Base-by-base conservation (phyloP, 768 basidiomycete genomes). In the Lentinula aciculospora region DNA sequence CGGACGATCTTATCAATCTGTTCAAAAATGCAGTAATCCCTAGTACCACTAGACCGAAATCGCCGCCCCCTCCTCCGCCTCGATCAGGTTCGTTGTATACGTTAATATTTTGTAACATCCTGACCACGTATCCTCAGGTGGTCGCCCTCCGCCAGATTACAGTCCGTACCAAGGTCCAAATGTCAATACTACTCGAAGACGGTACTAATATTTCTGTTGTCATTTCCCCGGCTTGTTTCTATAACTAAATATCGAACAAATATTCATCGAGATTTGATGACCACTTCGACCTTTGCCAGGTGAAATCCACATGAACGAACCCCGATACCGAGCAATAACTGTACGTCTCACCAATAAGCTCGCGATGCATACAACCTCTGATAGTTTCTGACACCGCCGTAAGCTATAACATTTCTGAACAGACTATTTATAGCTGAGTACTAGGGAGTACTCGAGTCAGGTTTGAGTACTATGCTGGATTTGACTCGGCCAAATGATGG, bases 1-100 rank as follows among this genome's bases (percentile, higher is more conserved):
- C 89, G 1, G 94, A 97, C 29, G 94, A 96, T 69, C 74, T 96
- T 37, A 88, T 98, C 85, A 86, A 87, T 60, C 66, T 93, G 29
- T 87, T 97, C 70, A 80, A 84, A 34, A 89, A 83, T 65, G 89
- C 91, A 48, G 83, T 88, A 31, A 91, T 94, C 56, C 90, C 92
- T 0, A 86, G 84, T 58, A 79, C 69, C 12, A 72, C 71, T 46
- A 75, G 80, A 61, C 71, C 78, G 3, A 81, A 81, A 54, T 82
- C 85, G 12, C 83, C 86, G 3, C 83, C 84, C 5, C 80, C 83
- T 3, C 74, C 81, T 7, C 81, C 83, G 3, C 74, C 81, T 8
- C 78, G 83, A 68, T 61, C 71, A 66, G 72, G 81, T 82, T 58
- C 28, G 77, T 68, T 1, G 36, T 47, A 31, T 48, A 42, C 44